Evolutionary conservation across 2,329 filamentous ascomycete species (phyloP).

Genomic region (Cercospora sojina): DNA sequence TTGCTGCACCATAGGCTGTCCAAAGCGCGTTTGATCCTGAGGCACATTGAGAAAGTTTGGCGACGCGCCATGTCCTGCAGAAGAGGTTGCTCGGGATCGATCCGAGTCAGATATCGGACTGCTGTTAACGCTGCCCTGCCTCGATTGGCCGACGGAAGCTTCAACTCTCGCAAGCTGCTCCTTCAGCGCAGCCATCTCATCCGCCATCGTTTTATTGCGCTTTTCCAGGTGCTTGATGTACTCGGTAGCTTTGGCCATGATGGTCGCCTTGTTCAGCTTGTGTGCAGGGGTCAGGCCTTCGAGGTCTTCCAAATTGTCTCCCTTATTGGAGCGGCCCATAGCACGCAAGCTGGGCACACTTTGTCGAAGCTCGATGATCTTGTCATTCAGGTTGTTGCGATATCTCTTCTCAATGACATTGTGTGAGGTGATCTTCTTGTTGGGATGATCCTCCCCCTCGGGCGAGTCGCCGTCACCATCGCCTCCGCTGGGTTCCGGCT

Average conservation of each 20-base stretch:
- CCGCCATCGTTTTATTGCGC: slow-evolving; percentile 75
- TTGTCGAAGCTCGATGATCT: slow-evolving; percentile 87
- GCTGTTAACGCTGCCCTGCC: slow-evolving; percentile 29
- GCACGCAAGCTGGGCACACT: slow-evolving; percentile 87
- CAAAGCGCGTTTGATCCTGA: slow-evolving; percentile 28
- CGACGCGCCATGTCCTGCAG: slow-evolving; percentile 28
- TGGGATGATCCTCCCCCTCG: slow-evolving; percentile 45
- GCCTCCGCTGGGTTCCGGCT: slow-evolving; percentile 20
- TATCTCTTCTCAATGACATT: slow-evolving; percentile 99
- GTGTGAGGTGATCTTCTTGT: slow-evolving; percentile 84
- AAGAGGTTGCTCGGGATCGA: slow-evolving; percentile 32
- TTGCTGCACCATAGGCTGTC: slow-evolving; percentile 30
- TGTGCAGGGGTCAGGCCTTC: slow-evolving; percentile 71
- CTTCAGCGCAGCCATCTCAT: slow-evolving; percentile 79
- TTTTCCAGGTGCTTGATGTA: slow-evolving; percentile 94
- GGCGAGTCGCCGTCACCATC: slow-evolving; percentile 49
- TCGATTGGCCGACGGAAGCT: slow-evolving; percentile 61
- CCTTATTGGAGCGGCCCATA: slow-evolving; percentile 58
- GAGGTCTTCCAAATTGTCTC: slow-evolving; percentile 78
- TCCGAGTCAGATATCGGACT: slow-evolving; percentile 26
- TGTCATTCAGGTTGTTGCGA: slow-evolving; percentile 93
- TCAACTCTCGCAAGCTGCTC: slow-evolving; percentile 63
- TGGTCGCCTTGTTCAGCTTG: slow-evolving; percentile 97
- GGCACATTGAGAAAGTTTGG: slow-evolving; percentile 33
- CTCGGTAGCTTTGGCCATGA: slow-evolving; percentile 91